These are phyloP conservation scores for Lentinula edodes DNA, from an alignment of 768 basidiomycete species.

Conservation along the genomic window DNA sequence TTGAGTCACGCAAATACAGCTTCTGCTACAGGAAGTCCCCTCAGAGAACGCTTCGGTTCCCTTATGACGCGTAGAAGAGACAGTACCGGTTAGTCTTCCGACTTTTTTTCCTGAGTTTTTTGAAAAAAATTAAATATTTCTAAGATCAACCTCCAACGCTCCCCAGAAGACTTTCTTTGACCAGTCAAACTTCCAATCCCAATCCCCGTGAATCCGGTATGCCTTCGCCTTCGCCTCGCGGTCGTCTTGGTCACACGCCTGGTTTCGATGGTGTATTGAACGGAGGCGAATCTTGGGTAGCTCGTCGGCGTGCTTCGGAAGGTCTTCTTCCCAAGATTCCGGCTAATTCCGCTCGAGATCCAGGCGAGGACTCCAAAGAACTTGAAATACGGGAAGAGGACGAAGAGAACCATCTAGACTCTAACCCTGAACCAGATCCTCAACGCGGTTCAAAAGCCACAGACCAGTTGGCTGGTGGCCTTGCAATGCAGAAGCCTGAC, in stretches of 20 bases:
- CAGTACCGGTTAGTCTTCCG: slow-evolving; percentile 48
- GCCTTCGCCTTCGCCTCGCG: slow-evolving; percentile 53
- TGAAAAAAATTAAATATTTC: slow-evolving; percentile 8
- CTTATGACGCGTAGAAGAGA: slow-evolving; percentile 59
- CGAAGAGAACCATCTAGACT: slow-evolving; percentile 27
- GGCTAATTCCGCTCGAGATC: slow-evolving; percentile 29
- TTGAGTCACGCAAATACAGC: slow-evolving; percentile 41
- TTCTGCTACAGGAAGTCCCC: slow-evolving; percentile 43
- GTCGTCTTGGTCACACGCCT: slow-evolving; percentile 50
- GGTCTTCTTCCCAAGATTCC: slow-evolving; percentile 38
- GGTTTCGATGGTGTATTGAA: slow-evolving; percentile 72
- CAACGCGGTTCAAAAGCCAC: background rate
- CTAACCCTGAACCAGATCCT: background rate
- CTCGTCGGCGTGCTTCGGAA: slow-evolving; percentile 59
- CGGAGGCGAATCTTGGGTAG: slow-evolving; percentile 63
- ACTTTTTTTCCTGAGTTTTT: slow-evolving; percentile 12
- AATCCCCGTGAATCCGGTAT: slow-evolving; percentile 56
- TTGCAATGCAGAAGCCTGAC: background rate
- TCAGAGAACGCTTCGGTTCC: slow-evolving; percentile 62
- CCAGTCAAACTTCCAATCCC: slow-evolving; percentile 47
- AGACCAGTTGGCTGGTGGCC: no score
- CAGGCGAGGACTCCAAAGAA: slow-evolving; percentile 35
- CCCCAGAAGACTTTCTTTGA: slow-evolving; percentile 67
- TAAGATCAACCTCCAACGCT: slow-evolving; percentile 53
- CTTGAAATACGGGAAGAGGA: slow-evolving; percentile 58